These are phyloP conservation scores for Adansonia grandidieri DNA, from an alignment of 441 rosid genomes.

Conservation along the genomic window DNA sequence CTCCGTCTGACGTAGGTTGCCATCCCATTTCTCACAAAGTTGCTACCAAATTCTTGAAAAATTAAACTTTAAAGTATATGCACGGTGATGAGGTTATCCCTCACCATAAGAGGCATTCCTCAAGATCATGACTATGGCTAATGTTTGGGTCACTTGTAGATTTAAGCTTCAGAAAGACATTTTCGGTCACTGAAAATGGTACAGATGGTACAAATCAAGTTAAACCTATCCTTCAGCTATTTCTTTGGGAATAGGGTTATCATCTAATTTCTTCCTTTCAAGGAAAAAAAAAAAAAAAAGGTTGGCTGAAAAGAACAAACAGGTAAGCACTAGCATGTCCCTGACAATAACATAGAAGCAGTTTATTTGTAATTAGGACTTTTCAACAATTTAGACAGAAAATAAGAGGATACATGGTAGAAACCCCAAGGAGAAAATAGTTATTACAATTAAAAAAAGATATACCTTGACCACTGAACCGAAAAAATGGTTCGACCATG, in stretches of 20 bases:
- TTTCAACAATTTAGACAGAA: background rate
- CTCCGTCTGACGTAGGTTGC: background rate
- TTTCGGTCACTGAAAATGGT: background rate
- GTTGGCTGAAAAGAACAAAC: background rate
- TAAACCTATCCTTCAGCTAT: background rate
- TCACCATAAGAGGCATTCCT: background rate
- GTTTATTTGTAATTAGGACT: background rate
- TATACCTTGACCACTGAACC: constrained; percentile 94
- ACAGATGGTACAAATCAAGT: background rate
- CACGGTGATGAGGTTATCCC: background rate
- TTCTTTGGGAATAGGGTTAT: background rate
- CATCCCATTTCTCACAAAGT: background rate
- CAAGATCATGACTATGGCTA: background rate
- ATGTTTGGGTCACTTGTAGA: background rate
- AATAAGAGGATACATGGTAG: background rate
- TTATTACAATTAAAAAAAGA: background rate
- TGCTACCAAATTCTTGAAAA: background rate
- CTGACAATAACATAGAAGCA: background rate
- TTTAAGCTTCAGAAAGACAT: background rate
- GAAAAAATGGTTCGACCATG: constrained; percentile 94
- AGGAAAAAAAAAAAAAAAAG: background rate
- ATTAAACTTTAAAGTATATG: background rate
- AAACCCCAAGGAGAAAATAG: constrained; percentile 10
- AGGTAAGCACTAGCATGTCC: background rate
- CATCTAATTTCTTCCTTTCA: background rate